phyloP scores from a whole-genome alignment of 1,139 yeast genomes.

The Entelexis paramagnoliae region DNA sequence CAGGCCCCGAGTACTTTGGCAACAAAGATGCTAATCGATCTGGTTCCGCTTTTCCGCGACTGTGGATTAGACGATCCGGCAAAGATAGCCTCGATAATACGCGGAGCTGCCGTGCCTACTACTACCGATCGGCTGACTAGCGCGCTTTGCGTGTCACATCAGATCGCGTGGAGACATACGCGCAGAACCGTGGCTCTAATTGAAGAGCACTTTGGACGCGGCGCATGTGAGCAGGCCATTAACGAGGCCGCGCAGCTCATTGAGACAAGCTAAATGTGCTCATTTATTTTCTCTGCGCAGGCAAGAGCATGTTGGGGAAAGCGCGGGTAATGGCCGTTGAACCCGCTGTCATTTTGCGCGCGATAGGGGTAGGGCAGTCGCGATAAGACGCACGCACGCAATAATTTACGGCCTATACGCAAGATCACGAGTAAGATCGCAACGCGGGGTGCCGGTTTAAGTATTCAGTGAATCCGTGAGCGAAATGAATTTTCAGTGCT shows the following conservation, averaged over 20 bases:
- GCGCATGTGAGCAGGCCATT: not conserved
- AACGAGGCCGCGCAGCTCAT: not conserved
- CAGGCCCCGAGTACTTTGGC: too few relatives aligned
- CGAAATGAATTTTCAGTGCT: not conserved
- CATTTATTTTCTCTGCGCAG: not conserved
- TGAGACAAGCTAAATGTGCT: not conserved
- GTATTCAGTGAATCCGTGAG: not conserved
- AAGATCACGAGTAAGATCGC: conserved; percentile 1
- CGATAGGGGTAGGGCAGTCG: not conserved
- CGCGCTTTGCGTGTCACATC: not conserved
- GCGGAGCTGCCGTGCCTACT: not conserved
- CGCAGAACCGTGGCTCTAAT: not conserved
- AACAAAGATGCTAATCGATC: not conserved
- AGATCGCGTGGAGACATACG: not conserved
- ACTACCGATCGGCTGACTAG: not conserved
- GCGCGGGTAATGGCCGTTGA: too few relatives aligned
- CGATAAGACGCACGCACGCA: conserved; percentile 6
- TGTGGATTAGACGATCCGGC: not conserved
- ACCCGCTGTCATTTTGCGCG: not conserved
- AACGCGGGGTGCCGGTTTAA: not conserved
- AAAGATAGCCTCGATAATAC: not conserved
- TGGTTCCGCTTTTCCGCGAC: not conserved
- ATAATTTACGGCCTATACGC: not conserved
- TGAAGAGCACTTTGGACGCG: not conserved
- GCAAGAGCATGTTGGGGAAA: not conserved